Conservation (phyloP, 164 flowering plant species). For the Berberis thunbergii region DNA sequence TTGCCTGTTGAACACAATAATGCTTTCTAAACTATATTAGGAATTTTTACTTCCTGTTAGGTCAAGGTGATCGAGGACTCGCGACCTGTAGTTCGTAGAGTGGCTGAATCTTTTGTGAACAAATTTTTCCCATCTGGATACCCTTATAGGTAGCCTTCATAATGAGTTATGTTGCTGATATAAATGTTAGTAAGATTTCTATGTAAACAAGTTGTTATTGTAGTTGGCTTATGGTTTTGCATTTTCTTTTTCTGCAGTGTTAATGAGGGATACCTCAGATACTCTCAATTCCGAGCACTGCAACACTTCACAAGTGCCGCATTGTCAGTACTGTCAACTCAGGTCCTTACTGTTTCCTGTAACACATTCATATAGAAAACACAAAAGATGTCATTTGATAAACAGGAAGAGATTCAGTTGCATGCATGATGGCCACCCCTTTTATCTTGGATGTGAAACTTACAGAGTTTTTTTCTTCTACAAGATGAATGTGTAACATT, state of each 20-base stretch:
- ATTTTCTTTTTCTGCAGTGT: slow-evolving; percentile 47
- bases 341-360: slow-evolving; percentile 46
- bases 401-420: neutral
- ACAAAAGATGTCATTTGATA: no score
- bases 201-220: neutral
- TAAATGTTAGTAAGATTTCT: neutral
- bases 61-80: slow-evolving; percentile 59
- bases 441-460: neutral
- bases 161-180: neutral
- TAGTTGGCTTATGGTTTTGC: neutral
- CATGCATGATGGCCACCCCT: neutral
- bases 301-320: slow-evolving; percentile 92
- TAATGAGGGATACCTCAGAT: slow-evolving; percentile 84
- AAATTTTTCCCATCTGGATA: slow-evolving; percentile 92
- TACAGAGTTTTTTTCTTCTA: no score
- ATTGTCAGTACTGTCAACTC: slow-evolving; percentile 88
- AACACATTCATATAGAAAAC: neutral
- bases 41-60: slow-evolving; percentile 19
- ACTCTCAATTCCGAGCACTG: slow-evolving; percentile 84
- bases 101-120: slow-evolving; percentile 68
- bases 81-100: slow-evolving; percentile 41
- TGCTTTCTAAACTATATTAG: no score
- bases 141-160: slow-evolving; percentile 69
- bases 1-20: no score
- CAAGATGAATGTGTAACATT: no score